Percentiles rank a stretch among this genome's conserved stretches.
These are phyloP conservation scores for Colletotrichum shisoi DNA, from an alignment of 2,329 filamentous ascomycete genomes.

Conservation along the genomic window DNA sequence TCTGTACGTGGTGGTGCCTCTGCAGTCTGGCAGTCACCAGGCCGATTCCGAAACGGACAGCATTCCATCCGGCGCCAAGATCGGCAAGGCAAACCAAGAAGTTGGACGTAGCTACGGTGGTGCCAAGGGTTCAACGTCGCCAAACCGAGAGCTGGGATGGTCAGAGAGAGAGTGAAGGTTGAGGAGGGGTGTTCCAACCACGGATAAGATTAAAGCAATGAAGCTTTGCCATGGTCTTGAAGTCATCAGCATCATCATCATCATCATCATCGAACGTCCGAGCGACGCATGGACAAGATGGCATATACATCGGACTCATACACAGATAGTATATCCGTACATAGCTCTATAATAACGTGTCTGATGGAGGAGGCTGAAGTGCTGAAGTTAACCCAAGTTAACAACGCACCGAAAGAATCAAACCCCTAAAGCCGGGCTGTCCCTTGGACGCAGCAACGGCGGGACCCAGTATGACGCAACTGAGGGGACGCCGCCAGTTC, in stretches of 20 bases:
- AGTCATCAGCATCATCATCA: slow-evolving; percentile 25
- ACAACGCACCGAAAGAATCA: neutral
- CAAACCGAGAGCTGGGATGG: slow-evolving; percentile 17
- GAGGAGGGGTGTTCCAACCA: neutral
- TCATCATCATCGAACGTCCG: slow-evolving; percentile 7
- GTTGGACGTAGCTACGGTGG: slow-evolving; percentile 31
- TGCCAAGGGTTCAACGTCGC: slow-evolving; percentile 29
- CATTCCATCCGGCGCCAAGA: slow-evolving; percentile 35
- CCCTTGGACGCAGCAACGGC: slow-evolving; percentile 10
- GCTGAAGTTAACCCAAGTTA: neutral
- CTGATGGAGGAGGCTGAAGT: slow-evolving; percentile 33
- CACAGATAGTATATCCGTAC: too few species aligned
- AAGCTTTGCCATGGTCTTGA: slow-evolving; percentile 17
- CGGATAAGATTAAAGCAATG: slow-evolving; percentile 5
- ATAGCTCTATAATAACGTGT: too few species aligned
- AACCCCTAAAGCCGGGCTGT: slow-evolving; percentile 13
- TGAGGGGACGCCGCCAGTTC: slow-evolving; percentile 35
- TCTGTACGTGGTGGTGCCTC: neutral
- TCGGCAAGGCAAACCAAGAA: slow-evolving; percentile 29
- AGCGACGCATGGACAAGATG: slow-evolving; percentile 18
- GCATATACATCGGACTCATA: slow-evolving; percentile 2
- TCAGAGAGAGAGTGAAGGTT: too few species aligned
- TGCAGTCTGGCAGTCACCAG: slow-evolving; percentile 8
- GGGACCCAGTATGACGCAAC: slow-evolving; percentile 37
- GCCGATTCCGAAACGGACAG: slow-evolving; percentile 28